These are phyloP conservation scores for Fraxinus anomala DNA, from an alignment of 257 asterid genomes.

Conservation along the genomic window DNA sequence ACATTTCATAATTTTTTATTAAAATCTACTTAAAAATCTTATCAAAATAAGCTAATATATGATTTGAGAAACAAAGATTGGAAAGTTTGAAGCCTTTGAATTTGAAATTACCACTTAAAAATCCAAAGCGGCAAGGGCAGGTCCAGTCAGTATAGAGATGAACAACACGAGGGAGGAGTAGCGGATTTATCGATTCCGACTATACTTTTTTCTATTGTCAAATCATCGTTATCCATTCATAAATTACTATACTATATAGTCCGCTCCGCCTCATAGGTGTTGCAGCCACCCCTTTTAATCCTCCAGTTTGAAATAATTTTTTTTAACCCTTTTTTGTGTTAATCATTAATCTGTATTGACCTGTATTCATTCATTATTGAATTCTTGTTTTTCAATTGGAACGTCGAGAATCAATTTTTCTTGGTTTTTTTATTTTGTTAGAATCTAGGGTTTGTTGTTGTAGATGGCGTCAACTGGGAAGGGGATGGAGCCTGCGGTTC, in stretches of 20 bases:
- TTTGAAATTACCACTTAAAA: too few relatives aligned
- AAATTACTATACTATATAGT: not conserved
- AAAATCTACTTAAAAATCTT: too few relatives aligned
- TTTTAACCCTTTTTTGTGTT: not conserved
- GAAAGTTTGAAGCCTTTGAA: too few relatives aligned
- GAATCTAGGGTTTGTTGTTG: not conserved
- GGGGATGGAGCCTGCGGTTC: slow-evolving; percentile 67
- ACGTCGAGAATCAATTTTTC: not conserved
- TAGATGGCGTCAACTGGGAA: slow-evolving; percentile 65
- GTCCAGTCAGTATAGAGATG: not conserved
- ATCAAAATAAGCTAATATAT: too few relatives aligned
- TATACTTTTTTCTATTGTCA: not conserved
- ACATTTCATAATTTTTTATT: too few relatives aligned
- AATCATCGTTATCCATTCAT: too few relatives aligned
- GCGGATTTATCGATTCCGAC: not conserved
- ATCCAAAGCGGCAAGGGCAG: too few relatives aligned
- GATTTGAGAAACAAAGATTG: too few relatives aligned
- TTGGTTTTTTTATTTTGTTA: slow-evolving; percentile 1
- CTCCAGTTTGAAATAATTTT: not conserved
- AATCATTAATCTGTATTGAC: not conserved
- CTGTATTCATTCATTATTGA: not conserved
- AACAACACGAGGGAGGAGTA: too few relatives aligned
- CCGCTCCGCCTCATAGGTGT: not conserved
- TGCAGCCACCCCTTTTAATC: not conserved
- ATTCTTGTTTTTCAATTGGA: not conserved